Conservation (phyloP, 2,329 filamentous ascomycete species). For the Falciphora oryzae region DNA sequence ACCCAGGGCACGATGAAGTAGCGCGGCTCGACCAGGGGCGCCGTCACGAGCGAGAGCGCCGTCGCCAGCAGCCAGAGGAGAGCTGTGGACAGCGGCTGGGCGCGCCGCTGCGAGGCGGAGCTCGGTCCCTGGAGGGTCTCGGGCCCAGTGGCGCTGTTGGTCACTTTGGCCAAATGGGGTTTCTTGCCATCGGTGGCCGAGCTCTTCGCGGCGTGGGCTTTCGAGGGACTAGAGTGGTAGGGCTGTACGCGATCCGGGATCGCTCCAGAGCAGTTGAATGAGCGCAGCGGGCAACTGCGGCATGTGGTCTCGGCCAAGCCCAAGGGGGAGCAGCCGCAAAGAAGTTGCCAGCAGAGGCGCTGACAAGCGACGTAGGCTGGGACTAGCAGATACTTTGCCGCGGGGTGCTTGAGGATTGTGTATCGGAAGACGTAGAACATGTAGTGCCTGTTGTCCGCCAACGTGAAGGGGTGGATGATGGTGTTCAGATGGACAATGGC, state of each 20-base stretch:
- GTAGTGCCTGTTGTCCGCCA: conserved; percentile 95
- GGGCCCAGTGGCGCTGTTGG: not conserved
- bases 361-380: conserved; percentile 65
- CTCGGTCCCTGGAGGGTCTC: not conserved
- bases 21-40: conserved; percentile 87
- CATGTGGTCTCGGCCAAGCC: not conserved
- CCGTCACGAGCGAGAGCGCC: conserved; percentile 72
- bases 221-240: not conserved
- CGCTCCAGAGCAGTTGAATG: not conserved
- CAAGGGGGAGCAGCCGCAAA: conserved; percentile 38
- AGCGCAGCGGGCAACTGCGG: not conserved
- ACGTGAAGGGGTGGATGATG: conserved; percentile 88
- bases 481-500: conserved; percentile 73
- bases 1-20: conserved; percentile 97
- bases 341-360: conserved; percentile 60
- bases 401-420: conserved; percentile 60
- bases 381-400: conserved; percentile 61
- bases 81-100: conserved; percentile 35
- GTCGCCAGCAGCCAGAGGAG: conserved; percentile 63
- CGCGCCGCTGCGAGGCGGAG: not conserved
- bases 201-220: not conserved
- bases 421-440: conserved; percentile 94
- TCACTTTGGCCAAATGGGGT: not conserved
- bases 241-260: not conserved
- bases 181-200: not conserved